Base-by-base conservation (phyloP, 495 filamentous ascomycete species). In the Neurospora sp. region DNA sequence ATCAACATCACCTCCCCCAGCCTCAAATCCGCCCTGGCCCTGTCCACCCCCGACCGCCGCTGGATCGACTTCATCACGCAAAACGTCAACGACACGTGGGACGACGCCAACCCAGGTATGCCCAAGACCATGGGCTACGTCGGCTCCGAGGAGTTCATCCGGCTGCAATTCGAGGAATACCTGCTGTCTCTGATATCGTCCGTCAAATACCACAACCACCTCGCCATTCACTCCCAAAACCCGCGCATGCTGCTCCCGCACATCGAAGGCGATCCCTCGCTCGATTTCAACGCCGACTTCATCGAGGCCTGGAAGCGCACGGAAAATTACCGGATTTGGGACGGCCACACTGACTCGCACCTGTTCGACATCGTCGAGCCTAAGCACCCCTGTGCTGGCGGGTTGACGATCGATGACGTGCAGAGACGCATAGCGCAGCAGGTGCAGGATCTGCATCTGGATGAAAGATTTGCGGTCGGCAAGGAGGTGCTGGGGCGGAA, bases 61-160 rank as follows among this genome's bases (percentile, higher is more conserved):
- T 99, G 95, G 95, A 97, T 98, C 74, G 96, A 99, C 81, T 93
- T 94, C 76, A 87, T 99, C 54, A 94, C 94, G 10, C 93, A 96
- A 79, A 92, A 93, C 59, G 93, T 99, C 40, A 93, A 93, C 77
- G 94, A 98, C 73, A 97, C 94, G 1, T 99, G 96, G 96, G 95
- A 98, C 82, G 93, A 97, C 43, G 84, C 89, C 7, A 94, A 98
- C 81, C 96, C 96, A 8, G 86, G 89, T 70, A 89, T 92, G 54
- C 96, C 96, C 19, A 97, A 94, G 76, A 97, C 94, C 8, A 91
- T 97, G 85, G 95, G 94, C 21, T 99, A 97, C 79, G 91, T 93
- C 76, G 96, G 96, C 70, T 97, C 94, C 73, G 96, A 99, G 84
- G 96, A 98, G 79, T 98, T 98, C 80, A 98, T 99, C 77, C 89